phyloP scores from a whole-genome alignment of 208 protist species.

The Trypanosoma mega region DNA sequence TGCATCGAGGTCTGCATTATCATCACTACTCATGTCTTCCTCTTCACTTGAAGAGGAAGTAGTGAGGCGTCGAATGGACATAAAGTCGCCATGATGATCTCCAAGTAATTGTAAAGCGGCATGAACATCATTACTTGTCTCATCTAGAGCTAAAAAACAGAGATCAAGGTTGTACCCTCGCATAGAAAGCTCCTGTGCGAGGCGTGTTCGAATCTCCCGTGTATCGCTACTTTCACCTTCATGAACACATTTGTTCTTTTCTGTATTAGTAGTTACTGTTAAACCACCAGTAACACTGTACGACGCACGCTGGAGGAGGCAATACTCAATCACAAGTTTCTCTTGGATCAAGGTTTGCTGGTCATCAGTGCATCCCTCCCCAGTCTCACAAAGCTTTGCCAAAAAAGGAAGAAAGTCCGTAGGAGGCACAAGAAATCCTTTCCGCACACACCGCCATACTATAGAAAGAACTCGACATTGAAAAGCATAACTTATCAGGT shows the following conservation, averaged over 20 bases:
- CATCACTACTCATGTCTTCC: slow-evolving; percentile 32
- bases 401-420: slow-evolving; percentile 20
- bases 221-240: background rate
- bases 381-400: slow-evolving; percentile 16
- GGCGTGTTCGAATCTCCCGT: slow-evolving; percentile 20
- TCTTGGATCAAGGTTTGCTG: slow-evolving; percentile 16
- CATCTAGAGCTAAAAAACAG: slow-evolving; percentile 33
- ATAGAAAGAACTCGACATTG: slow-evolving; percentile 54
- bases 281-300: background rate
- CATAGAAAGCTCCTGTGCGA: slow-evolving; percentile 39
- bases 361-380: slow-evolving; percentile 15
- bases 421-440: slow-evolving; percentile 12
- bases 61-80: slow-evolving; percentile 24
- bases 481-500: slow-evolving; percentile 23
- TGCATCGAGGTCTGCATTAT: slow-evolving; percentile 30
- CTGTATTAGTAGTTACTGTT: background rate
- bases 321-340: slow-evolving; percentile 29
- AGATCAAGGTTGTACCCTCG: slow-evolving; percentile 35
- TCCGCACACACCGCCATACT: slow-evolving; percentile 44
- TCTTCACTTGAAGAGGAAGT: slow-evolving; percentile 27
- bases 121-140: slow-evolving; percentile 30
- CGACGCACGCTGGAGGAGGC: slow-evolving; percentile 10
- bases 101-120: slow-evolving; percentile 29
- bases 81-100: slow-evolving; percentile 37
- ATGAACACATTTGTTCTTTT: background rate